These are phyloP conservation scores for Myxozyma kluyveri DNA, from an alignment of 805 yeast species.

Conservation along the genomic window DNA sequence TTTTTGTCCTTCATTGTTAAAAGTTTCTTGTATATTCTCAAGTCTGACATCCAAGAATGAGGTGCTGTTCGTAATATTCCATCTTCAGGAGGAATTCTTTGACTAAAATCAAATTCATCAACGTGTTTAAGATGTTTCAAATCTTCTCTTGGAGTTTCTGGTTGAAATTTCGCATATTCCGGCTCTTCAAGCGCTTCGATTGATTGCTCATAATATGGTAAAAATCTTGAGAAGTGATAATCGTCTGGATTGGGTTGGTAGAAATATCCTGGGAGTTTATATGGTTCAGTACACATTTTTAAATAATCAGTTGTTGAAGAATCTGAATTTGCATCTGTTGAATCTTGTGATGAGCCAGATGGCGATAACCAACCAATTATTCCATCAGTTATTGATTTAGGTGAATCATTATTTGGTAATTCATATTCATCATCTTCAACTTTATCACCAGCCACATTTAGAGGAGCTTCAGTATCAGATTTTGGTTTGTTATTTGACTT, in stretches of 20 bases:
- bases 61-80: constrained; percentile 1
- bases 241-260: neutral
- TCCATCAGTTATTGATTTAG: too few species aligned
- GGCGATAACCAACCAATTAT: too few species aligned
- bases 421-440: too few species aligned
- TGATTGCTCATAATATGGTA: constrained; percentile 10
- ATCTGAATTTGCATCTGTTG: too few species aligned
- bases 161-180: neutral
- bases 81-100: neutral
- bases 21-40: neutral
- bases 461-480: too few species aligned
- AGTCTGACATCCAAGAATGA: constrained; percentile 11
- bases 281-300: constrained; percentile 18
- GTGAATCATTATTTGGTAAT: too few species aligned
- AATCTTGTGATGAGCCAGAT: too few species aligned
- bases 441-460: too few species aligned
- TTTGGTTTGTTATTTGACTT: too few species aligned
- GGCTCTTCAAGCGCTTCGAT: constrained; percentile 1
- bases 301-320: neutral
- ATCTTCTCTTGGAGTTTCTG: constrained; percentile 1
- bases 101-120: neutral
- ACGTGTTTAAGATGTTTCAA: too few species aligned
- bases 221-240: constrained; percentile 2
- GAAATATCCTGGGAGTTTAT: constrained; percentile 24
- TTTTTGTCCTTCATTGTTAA: neutral